Conservation (phyloP, 2,329 filamentous ascomycete species). For the Dactylellina leptospora region DNA sequence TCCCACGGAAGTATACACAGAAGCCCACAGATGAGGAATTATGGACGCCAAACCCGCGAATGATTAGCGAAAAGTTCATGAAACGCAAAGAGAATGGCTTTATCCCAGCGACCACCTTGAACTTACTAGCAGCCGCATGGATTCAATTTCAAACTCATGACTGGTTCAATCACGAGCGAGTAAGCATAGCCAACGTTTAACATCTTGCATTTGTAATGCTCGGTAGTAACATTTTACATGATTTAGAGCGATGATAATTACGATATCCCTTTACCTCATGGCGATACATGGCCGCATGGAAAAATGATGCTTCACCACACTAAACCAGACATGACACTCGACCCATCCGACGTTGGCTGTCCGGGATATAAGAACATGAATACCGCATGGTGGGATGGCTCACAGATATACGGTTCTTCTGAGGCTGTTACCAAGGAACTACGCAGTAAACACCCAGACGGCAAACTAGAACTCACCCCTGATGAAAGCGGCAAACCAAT, state of each 20-base stretch:
- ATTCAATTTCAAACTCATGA: conserved; percentile 65
- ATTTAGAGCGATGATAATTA: conserved; percentile 57
- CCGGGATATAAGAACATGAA: conserved; percentile 63
- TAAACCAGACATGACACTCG: conserved; percentile 59
- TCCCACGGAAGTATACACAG: conserved; percentile 59
- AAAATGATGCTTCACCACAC: conserved; percentile 61
- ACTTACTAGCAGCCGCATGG: conserved; percentile 64
- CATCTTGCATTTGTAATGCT: no score
- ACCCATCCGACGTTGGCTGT: conserved; percentile 59
- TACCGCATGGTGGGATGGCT: conserved; percentile 64
- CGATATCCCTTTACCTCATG: conserved; percentile 59
- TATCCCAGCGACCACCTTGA: conserved; percentile 63
- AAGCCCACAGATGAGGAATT: conserved; percentile 62
- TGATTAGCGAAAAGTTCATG: conserved; percentile 62
- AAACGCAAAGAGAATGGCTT: conserved; percentile 60
- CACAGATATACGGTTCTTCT: conserved; percentile 63
- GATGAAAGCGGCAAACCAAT: conserved; percentile 58
- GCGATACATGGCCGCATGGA: conserved; percentile 59
- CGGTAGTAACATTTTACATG: background rate
- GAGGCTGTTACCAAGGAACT: conserved; percentile 60
- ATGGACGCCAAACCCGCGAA: conserved; percentile 62
- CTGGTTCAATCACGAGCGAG: conserved; percentile 60
- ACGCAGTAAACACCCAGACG: conserved; percentile 59
- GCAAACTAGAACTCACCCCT: conserved; percentile 60
- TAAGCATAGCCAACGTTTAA: no score